phyloP scores from a whole-genome alignment of 768 basidiomycete species.

The Suillus lakei region DNA sequence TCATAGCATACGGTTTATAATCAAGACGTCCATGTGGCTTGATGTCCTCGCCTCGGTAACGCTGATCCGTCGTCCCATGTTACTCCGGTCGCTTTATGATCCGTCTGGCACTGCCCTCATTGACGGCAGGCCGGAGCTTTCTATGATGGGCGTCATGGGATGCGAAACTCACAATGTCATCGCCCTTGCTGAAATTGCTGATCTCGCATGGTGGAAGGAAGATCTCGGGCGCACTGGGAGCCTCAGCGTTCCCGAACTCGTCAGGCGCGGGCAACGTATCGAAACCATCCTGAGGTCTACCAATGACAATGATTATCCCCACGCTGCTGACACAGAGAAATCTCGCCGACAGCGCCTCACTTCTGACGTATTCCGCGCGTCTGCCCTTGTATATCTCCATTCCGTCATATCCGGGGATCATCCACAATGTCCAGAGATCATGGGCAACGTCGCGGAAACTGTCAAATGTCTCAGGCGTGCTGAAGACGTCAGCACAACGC shows the following conservation, averaged over 20 bases:
- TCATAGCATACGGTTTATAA: conserved; percentile 67
- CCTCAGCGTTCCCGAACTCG: conserved; percentile 66
- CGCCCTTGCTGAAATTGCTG: conserved; percentile 76
- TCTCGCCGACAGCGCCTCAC: conserved; percentile 48
- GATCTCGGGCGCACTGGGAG: conserved; percentile 40
- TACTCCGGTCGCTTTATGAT: conserved; percentile 62
- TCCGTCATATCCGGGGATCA: conserved; percentile 77
- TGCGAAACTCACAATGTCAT: conserved; percentile 81
- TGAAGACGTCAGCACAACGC: conserved; percentile 42
- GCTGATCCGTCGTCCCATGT: conserved; percentile 60
- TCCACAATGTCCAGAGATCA: conserved; percentile 69
- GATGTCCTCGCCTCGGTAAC: conserved; percentile 82
- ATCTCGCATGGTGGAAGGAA: conserved; percentile 70
- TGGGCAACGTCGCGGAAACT: conserved; percentile 54
- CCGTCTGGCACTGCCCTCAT: conserved; percentile 17
- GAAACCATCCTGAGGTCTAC: conserved; percentile 41
- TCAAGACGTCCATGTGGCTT: conserved; percentile 88
- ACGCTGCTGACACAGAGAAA: conserved; percentile 10
- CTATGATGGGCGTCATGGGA: conserved; percentile 87
- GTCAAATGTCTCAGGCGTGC: conserved; percentile 50
- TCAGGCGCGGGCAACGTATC: conserved; percentile 55
- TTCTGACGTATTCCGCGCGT: conserved; percentile 72
- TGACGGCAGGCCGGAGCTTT: conserved; percentile 49
- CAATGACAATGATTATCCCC: neutral
- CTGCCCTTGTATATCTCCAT: conserved; percentile 76